Percentiles rank a stretch among this genome's conserved stretches.
Conservation (phyloP, 805 yeast species). For the Torulaspora maleeae region DNA sequence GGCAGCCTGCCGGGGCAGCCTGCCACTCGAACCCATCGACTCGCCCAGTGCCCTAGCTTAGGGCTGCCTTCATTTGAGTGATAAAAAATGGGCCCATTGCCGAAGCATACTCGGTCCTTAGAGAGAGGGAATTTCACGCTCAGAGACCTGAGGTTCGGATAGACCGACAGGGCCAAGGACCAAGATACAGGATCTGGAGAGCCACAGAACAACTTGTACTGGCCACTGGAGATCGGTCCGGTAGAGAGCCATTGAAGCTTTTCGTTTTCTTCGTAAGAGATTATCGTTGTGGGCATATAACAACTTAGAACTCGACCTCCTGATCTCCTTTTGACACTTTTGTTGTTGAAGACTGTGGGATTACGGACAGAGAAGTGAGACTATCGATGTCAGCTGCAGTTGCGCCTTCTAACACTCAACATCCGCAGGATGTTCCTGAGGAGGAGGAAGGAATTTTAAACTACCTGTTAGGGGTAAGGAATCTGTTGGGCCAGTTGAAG, state of each 20-base stretch:
- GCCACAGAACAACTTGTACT: too few relatives aligned
- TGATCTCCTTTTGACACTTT: background rate
- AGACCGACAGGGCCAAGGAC: background rate
- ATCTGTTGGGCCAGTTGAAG: conserved; percentile 45
- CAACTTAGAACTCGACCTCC: background rate
- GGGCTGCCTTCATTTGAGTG: conserved; percentile 4
- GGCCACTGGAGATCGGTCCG: background rate
- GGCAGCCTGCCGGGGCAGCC: background rate
- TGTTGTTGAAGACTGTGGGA: too few relatives aligned
- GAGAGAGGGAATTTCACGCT: conserved; percentile 3
- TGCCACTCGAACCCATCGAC: too few relatives aligned
- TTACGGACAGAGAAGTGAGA: background rate
- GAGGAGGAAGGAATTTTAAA: conserved; percentile 39
- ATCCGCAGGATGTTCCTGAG: conserved; percentile 36
- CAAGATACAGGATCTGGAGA: background rate
- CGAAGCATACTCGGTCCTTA: background rate
- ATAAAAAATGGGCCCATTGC: conserved; percentile 2
- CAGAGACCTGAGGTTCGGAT: background rate
- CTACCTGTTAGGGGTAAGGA: conserved; percentile 42
- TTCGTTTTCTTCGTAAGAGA: conserved; percentile 4
- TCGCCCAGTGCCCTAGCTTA: conserved; percentile 2
- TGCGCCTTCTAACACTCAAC: conserved; percentile 12
- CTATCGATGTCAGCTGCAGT: conserved; percentile 1
- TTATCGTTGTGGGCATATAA: background rate
- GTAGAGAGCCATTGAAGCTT: background rate